Evolutionary conservation across 2,329 filamentous ascomycete genomes (phyloP).

Genomic region (Sarocladium strictum): DNA sequence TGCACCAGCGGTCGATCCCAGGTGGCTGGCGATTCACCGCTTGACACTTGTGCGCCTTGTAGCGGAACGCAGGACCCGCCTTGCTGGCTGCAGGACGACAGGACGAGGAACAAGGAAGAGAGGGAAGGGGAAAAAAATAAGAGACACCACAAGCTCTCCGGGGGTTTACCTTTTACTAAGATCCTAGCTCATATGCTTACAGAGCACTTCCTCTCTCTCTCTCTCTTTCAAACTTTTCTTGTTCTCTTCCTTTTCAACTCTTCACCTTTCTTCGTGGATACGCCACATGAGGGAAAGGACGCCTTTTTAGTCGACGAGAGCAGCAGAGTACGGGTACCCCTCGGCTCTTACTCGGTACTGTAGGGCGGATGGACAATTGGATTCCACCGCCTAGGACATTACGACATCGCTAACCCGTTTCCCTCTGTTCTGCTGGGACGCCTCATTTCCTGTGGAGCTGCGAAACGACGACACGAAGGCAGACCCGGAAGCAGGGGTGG

Average conservation of each 20-base stretch:
- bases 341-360: background rate
- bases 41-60: background rate
- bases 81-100: background rate
- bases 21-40: conserved; percentile 7
- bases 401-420: background rate
- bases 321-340: no score
- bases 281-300: background rate
- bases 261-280: conserved; percentile 5
- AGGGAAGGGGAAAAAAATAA: background rate
- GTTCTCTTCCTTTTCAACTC: conserved; percentile 10
- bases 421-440: background rate
- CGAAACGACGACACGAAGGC: background rate
- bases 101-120: background rate
- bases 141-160: background rate
- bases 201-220: conserved; percentile 10
- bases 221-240: conserved; percentile 13
- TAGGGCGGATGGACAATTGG: background rate
- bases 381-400: background rate
- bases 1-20: background rate
- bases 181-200: background rate
- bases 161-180: background rate
- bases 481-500: background rate
- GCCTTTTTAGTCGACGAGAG: no score
- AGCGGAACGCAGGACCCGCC: conserved; percentile 6
- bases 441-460: background rate